Evolutionary conservation across 805 yeast genomes (phyloP).

Genomic region (Kurtzmaniella cleridarum): DNA sequence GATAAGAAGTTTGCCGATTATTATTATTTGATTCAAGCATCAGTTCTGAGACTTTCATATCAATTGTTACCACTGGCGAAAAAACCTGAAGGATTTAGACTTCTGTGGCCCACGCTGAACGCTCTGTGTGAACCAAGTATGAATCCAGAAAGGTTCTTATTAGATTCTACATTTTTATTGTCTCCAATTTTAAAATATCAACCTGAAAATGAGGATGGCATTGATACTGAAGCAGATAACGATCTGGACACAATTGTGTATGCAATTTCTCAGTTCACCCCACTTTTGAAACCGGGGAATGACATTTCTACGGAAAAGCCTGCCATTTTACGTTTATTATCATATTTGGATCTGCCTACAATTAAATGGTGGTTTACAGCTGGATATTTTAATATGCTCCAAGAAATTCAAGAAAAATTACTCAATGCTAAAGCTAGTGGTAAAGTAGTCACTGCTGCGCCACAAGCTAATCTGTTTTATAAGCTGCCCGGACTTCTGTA

Average conservation of each 20-base stretch:
- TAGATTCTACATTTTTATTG: conserved; percentile 51
- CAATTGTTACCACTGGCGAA: conserved; percentile 44
- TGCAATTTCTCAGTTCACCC: conserved; percentile 89
- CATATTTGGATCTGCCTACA: conserved; percentile 48
- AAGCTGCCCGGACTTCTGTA: conserved; percentile 76
- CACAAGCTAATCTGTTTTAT: conserved; percentile 91
- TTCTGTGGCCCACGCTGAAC: conserved; percentile 73
- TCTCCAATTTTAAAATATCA: conserved; percentile 53
- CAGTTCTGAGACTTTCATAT: conserved; percentile 69
- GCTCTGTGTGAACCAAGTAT: conserved; percentile 61
- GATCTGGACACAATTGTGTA: conserved; percentile 63
- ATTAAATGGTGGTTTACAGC: conserved; percentile 87
- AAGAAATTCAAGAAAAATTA: conserved; percentile 58
- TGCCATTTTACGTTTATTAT: conserved; percentile 55
- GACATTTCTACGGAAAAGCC: conserved; percentile 75
- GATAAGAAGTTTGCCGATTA: conserved; percentile 59
- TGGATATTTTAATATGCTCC: conserved; percentile 90
- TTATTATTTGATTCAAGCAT: conserved; percentile 63
- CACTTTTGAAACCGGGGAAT: conserved; percentile 57
- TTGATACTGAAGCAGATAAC: conserved; percentile 28
- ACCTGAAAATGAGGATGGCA: conserved; percentile 17
- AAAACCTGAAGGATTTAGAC: conserved; percentile 43
- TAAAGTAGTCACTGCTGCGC: conserved; percentile 82
- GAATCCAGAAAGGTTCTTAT: conserved; percentile 45
- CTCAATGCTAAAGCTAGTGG: conserved; percentile 57